phyloP scores from a whole-genome alignment of 768 basidiomycete genomes.

The Agrocybe chaxingu region DNA sequence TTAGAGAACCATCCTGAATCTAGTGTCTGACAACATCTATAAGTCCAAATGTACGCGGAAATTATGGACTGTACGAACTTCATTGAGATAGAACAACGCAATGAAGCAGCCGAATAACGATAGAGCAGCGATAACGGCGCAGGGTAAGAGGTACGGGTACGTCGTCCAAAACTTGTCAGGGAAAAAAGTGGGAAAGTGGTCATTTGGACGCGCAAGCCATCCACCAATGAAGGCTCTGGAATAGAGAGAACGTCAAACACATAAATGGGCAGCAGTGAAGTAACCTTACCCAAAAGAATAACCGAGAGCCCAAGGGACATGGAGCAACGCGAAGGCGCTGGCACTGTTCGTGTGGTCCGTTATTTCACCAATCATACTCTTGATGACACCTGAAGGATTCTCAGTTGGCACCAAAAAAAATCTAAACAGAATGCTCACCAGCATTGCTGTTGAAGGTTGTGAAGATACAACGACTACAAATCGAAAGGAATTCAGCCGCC shows the following conservation, averaged over 20 bases:
- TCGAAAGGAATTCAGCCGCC: neutral
- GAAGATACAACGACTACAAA: conserved; percentile 42
- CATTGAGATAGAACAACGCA: conserved; percentile 12
- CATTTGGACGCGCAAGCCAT: conserved; percentile 19
- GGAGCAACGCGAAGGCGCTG: conserved; percentile 25
- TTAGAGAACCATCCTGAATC: neutral
- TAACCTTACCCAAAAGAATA: conserved; percentile 23
- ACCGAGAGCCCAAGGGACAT: conserved; percentile 25
- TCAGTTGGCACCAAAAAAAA: neutral
- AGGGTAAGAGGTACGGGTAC: conserved; percentile 25
- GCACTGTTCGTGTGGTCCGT: conserved; percentile 50
- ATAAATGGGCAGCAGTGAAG: neutral
- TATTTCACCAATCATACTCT: conserved; percentile 50
- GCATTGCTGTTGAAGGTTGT: conserved; percentile 47
- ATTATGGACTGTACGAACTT: conserved; percentile 10
- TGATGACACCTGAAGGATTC: conserved; percentile 35
- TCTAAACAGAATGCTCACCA: conserved; percentile 17
- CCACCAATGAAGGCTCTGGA: conserved; percentile 23
- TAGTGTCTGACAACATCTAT: neutral
- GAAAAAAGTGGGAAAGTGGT: conserved; percentile 19
- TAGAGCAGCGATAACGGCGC: conserved; percentile 12
- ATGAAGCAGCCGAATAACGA: conserved; percentile 14
- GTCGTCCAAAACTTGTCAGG: conserved; percentile 14
- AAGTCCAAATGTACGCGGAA: too few species aligned
- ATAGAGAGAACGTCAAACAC: neutral